Base-by-base conservation (phyloP, 2,329 filamentous ascomycete species). In the Magnaporthales sp. region DNA sequence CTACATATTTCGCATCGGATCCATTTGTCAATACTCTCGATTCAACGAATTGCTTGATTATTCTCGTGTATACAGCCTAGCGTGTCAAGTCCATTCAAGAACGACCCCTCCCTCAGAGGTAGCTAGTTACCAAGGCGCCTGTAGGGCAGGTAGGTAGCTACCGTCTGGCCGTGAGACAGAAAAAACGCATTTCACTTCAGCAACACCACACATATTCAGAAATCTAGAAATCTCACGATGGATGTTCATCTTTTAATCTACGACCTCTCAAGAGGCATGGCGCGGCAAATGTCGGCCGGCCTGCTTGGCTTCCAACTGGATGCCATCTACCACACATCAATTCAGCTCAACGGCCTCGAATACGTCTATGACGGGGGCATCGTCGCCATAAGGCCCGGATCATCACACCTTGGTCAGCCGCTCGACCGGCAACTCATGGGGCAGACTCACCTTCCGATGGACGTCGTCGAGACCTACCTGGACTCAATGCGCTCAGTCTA, bases 271-370 rank as follows among this genome's bases (percentile, higher is more conserved):
- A 77, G 76, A n/a, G 85, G 85, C 24, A 71, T 87, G 58, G 84
- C 84, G 15, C 80, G 81, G 10, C 74, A 86, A 70, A 79, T 87
- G 79, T 86, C 84, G 22, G 76, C 79, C 79, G 77, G 80, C 68
- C 70, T 83, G 66, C 76, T 88, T 10, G 79, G 84, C 19, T 83
- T 86, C 70, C 80, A 84, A 65, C 91, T 97, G 64, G 94, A 98
- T 76, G 95, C 95, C 66, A 87, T 99, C 66, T 98, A 98, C 72
- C 95, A 99, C 76, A 98, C 95, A 0, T 92, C 93, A 0, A 88
- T 99, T 66, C 89, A 97, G 58, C 82, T 98, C 54, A 86, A 88
- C 65, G 89, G 89, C n/a, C 84, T 90, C 64, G 95, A 99, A 78
- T 97, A 96, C 76, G 86, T 94, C 72, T 98, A 93, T 71, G 94